Conservation (phyloP, 2,329 filamentous ascomycete genomes). For the Hypoxylon sp. region DNA sequence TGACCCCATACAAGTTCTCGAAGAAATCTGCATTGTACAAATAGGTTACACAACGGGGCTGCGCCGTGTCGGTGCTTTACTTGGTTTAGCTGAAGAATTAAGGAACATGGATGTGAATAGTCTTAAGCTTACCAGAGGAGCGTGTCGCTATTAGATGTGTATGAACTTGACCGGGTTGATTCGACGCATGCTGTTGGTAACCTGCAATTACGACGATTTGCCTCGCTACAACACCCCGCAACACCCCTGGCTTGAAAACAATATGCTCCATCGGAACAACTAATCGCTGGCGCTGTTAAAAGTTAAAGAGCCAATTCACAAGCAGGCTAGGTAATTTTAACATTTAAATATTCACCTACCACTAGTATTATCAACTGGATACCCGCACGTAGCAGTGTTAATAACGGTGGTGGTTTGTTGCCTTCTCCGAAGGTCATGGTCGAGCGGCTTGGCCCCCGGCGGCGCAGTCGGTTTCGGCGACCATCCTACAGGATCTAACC, state of each 20-base stretch:
- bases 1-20: conserved; percentile 49
- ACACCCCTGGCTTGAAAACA: conserved; percentile 44
- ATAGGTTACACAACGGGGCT: conserved; percentile 52
- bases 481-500: conserved; percentile 49
- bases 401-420: conserved; percentile 37
- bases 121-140: conserved; percentile 47
- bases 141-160: conserved; percentile 43
- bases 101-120: conserved; percentile 4
- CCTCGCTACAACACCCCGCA: conserved; percentile 52
- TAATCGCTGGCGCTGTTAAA: conserved; percentile 47
- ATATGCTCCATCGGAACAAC: conserved; percentile 43
- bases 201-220: conserved; percentile 46
- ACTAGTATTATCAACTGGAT: conserved; percentile 43
- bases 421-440: conserved; percentile 49
- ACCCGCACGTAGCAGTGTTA: conserved; percentile 49
- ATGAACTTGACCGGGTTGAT: conserved; percentile 35
- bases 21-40: conserved; percentile 50
- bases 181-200: conserved; percentile 53
- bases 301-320: conserved; percentile 34
- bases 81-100: conserved; percentile 39
- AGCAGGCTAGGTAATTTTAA: conserved; percentile 15
- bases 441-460: conserved; percentile 45
- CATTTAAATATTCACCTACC: conserved; percentile 45
- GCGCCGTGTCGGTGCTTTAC: conserved; percentile 44
- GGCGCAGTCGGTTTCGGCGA: conserved; percentile 52